Conservation (phyloP, 2,329 filamentous ascomycete species). For the Penicillium thymicola region DNA sequence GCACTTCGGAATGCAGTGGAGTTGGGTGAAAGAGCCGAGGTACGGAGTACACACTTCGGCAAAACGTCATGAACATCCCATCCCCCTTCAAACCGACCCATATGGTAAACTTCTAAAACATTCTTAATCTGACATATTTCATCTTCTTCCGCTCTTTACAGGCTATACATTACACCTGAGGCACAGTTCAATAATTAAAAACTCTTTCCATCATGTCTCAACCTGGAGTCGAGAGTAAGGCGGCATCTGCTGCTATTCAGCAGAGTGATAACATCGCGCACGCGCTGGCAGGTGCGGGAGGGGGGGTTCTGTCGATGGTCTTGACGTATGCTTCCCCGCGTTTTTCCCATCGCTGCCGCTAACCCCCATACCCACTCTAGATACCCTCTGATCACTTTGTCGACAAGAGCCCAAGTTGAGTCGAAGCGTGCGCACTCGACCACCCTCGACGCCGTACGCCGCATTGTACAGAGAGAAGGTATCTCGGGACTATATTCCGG, state of each 20-base stretch:
- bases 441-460: constrained; percentile 76
- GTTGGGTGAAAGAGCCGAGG: constrained; percentile 30
- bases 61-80: constrained; percentile 37
- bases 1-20: constrained; percentile 14
- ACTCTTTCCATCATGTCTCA: constrained; percentile 38
- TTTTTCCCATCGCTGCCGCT: constrained; percentile 7
- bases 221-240: constrained; percentile 34
- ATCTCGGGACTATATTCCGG: constrained; percentile 86
- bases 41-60: constrained; percentile 26
- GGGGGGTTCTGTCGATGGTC: constrained; percentile 91
- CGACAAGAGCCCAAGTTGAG: constrained; percentile 95
- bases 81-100: constrained; percentile 27
- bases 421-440: constrained; percentile 86
- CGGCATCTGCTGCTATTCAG: constrained; percentile 63
- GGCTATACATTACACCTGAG: background rate
- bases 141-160: background rate
- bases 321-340: constrained; percentile 64
- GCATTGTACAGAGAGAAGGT: constrained; percentile 89
- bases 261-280: constrained; percentile 97
- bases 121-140: background rate
- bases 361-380: constrained; percentile 44
- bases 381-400: constrained; percentile 95
- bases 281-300: constrained; percentile 86
- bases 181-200: background rate
- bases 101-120: constrained; percentile 15